These are phyloP conservation scores for Hypoxylon sp. DNA, from an alignment of 2,329 filamentous ascomycete species.

Conservation along the genomic window DNA sequence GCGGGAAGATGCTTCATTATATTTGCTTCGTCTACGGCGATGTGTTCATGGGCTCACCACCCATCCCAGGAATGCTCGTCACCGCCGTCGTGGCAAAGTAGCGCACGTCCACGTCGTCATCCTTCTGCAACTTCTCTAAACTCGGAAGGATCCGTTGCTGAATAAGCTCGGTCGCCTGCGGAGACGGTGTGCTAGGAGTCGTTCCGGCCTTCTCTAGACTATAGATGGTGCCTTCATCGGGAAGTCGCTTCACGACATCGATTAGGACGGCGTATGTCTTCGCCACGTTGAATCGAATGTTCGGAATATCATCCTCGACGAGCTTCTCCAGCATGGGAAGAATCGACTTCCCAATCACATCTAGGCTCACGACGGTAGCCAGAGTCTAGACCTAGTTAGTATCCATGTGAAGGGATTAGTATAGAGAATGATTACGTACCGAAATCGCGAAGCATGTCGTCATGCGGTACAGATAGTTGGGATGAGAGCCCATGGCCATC, in stretches of 20 bases:
- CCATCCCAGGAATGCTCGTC: conserved; percentile 61
- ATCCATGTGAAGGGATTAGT: neutral
- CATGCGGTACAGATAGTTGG: conserved; percentile 99
- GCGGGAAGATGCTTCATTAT: conserved; percentile 39
- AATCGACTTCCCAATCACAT: conserved; percentile 91
- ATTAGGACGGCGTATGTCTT: conserved; percentile 95
- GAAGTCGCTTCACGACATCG: conserved; percentile 88
- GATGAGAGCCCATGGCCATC: conserved; percentile 96
- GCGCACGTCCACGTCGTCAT: conserved; percentile 96
- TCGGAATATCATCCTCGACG: conserved; percentile 92
- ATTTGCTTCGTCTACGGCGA: conserved; percentile 64
- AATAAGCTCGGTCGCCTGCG: conserved; percentile 80
- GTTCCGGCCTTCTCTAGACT: conserved; percentile 81
- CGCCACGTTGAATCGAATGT: conserved; percentile 99
- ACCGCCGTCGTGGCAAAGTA: conserved; percentile 96
- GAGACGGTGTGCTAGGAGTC: conserved; percentile 67
- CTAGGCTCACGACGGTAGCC: conserved; percentile 88
- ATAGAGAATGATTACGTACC: conserved; percentile 65
- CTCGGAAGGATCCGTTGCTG: conserved; percentile 87
- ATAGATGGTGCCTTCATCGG: conserved; percentile 85
- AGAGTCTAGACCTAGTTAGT: conserved; percentile 72
- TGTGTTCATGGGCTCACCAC: conserved; percentile 70
- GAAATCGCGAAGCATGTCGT: conserved; percentile 99
- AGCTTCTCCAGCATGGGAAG: conserved; percentile 96
- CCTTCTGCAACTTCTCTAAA: conserved; percentile 93